phyloP scores from a whole-genome alignment of 2,329 filamentous ascomycete genomes.

The Ceratocystis harringtonii region DNA sequence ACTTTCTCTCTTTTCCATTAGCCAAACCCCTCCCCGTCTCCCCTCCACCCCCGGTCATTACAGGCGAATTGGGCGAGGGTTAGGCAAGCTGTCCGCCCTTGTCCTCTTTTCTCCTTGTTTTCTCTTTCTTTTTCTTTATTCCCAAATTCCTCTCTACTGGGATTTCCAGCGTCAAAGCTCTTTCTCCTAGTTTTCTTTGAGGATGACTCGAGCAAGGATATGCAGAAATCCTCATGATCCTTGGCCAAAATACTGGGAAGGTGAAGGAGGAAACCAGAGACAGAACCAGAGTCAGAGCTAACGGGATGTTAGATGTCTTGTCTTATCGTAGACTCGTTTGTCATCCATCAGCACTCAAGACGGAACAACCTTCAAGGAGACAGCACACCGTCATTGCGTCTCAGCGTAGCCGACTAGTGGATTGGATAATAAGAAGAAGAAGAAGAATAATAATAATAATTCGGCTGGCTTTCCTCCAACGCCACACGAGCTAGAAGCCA shows the following conservation, averaged over 20 bases:
- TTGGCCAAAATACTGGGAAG: neutral
- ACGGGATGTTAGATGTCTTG: neutral
- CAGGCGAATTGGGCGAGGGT: neutral
- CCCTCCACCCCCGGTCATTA: neutral
- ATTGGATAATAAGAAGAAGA: too few relatives aligned
- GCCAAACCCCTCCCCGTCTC: neutral
- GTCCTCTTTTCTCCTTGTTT: neutral
- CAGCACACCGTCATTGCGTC: neutral
- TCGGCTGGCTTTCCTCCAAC: too few relatives aligned
- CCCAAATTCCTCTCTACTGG: neutral
- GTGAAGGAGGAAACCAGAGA: neutral
- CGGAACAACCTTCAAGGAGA: neutral
- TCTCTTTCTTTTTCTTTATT: neutral
- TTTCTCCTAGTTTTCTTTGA: neutral
- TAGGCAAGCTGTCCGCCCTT: neutral
- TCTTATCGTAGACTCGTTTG: neutral
- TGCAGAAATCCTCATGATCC: neutral
- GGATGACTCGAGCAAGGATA: neutral
- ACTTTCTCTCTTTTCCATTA: neutral
- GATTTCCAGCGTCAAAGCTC: neutral
- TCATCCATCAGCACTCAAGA: neutral
- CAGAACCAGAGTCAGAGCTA: neutral
- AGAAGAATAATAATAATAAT: too few relatives aligned
- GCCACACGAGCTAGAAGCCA: too few relatives aligned
- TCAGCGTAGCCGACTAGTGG: too few relatives aligned